phyloP scores from a whole-genome alignment of 495 filamentous ascomycete species.

The Darksidea phi region DNA sequence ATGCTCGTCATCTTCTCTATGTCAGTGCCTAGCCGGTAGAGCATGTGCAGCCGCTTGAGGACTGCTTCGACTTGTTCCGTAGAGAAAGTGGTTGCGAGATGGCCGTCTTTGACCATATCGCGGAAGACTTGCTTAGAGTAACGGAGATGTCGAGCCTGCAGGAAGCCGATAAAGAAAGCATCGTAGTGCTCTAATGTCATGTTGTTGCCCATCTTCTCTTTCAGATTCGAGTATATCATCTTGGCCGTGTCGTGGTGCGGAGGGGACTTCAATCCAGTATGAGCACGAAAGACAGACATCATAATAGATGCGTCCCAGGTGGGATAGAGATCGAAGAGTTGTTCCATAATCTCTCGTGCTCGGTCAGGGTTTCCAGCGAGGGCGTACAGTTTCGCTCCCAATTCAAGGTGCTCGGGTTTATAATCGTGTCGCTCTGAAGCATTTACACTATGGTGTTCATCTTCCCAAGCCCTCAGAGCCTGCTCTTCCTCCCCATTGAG shows the following conservation, averaged over 20 bases:
- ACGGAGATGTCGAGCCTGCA: constrained; percentile 21
- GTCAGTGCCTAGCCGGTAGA: constrained; percentile 27
- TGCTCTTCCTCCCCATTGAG: constrained; percentile 10
- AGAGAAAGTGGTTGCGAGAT: not conserved
- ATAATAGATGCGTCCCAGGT: constrained; percentile 12
- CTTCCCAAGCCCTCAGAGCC: constrained; percentile 31
- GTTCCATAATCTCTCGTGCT: constrained; percentile 23
- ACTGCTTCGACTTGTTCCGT: not conserved
- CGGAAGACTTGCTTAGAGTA: constrained; percentile 20
- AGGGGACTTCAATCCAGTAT: constrained; percentile 1
- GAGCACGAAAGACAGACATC: constrained; percentile 23
- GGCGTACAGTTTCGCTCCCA: constrained; percentile 31
- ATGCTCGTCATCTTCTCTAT: constrained; percentile 24
- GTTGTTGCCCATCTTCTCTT: not conserved
- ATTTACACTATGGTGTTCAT: constrained; percentile 3
- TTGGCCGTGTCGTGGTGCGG: constrained; percentile 13
- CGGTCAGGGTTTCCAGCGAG: constrained; percentile 19
- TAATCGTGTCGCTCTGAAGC: constrained; percentile 2
- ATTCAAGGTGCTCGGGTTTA: constrained; percentile 21
- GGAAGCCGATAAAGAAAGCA: constrained; percentile 23
- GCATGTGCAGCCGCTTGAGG: constrained; percentile 15
- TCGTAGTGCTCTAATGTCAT: constrained; percentile 22
- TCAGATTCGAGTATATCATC: constrained; percentile 16
- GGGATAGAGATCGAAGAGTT: constrained; percentile 24
- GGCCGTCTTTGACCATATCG: constrained; percentile 23